Evolutionary conservation across 352 stramenopile species (phyloP).

Genomic region (Globisporangium parvum): DNA sequence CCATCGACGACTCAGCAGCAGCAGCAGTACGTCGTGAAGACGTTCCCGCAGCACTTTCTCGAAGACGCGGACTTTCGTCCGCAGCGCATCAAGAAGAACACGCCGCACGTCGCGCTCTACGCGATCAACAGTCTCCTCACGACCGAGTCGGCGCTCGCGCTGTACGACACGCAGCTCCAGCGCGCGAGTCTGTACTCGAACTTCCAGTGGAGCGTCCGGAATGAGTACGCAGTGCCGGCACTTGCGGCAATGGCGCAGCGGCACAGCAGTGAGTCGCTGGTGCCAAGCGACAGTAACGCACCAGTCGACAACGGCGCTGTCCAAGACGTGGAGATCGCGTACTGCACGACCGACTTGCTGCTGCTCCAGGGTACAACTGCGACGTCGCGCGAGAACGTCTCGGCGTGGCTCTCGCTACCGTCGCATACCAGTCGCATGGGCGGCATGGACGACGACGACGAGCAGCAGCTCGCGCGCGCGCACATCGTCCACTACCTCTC

Average conservation of each 20-base stretch:
- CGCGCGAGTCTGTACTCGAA: constrained; percentile 68
- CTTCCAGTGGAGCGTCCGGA: constrained; percentile 71
- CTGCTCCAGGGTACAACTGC: constrained; percentile 56
- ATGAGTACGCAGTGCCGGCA: constrained; percentile 58
- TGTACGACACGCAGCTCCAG: constrained; percentile 51
- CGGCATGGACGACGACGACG: constrained; percentile 35
- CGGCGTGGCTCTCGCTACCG: constrained; percentile 76
- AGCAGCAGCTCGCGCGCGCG: constrained; percentile 28
- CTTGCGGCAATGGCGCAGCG: constrained; percentile 18
- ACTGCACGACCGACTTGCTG: constrained; percentile 80
- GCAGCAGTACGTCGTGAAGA: constrained; percentile 62
- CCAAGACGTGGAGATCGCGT: constrained; percentile 55
- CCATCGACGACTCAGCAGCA: constrained; percentile 1
- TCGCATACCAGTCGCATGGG: constrained; percentile 31
- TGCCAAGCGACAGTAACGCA: background rate
- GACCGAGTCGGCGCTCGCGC: constrained; percentile 63
- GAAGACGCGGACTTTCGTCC: constrained; percentile 80
- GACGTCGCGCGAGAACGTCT: constrained; percentile 32
- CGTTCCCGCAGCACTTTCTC: constrained; percentile 83
- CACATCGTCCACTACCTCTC: constrained; percentile 79
- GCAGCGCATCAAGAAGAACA: constrained; percentile 79
- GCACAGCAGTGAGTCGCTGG: background rate
- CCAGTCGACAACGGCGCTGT: constrained; percentile 15
- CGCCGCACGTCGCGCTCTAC: constrained; percentile 49
- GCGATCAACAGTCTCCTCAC: constrained; percentile 70